A percentile compares a stretch with the other conserved stretches of the same genome.
These are phyloP conservation scores for Gnomoniopsis smithogilvyi DNA, from an alignment of 2,329 filamentous ascomycete genomes.

Conservation along the genomic window DNA sequence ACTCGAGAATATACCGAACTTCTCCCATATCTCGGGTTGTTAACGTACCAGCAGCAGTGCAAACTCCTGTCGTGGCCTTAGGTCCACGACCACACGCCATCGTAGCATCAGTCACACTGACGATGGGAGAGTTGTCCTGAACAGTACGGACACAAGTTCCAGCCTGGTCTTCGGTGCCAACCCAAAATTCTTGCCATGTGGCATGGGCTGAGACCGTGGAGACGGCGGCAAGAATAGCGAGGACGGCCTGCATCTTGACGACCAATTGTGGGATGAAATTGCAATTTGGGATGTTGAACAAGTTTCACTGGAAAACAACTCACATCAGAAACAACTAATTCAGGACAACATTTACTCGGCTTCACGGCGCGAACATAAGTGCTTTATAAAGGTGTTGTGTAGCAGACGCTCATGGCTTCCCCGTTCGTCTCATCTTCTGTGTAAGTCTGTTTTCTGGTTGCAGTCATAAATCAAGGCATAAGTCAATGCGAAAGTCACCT, in stretches of 20 bases:
- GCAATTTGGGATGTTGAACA: background rate
- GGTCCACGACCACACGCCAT: constrained; percentile 37
- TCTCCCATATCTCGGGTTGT: background rate
- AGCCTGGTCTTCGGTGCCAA: constrained; percentile 7
- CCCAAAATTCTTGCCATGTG: constrained; percentile 10
- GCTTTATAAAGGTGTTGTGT: too few relatives aligned
- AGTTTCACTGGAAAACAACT: background rate
- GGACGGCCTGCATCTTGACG: background rate
- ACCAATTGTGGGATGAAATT: background rate
- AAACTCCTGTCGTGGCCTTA: constrained; percentile 29
- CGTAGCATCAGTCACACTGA: constrained; percentile 35
- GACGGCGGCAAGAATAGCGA: constrained; percentile 6
- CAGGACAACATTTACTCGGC: too few relatives aligned
- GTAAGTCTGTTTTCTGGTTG: too few relatives aligned
- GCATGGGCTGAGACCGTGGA: constrained; percentile 8
- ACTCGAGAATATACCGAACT: too few relatives aligned
- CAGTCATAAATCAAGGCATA: background rate
- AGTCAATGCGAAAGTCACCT: background rate
- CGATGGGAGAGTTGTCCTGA: constrained; percentile 43
- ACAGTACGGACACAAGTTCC: constrained; percentile 9
- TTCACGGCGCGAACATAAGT: too few relatives aligned
- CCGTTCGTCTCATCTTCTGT: too few relatives aligned
- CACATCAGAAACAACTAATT: background rate
- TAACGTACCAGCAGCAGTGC: constrained; percentile 22
- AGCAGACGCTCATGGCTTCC: too few relatives aligned